Evolutionary conservation across 768 basidiomycete genomes (phyloP).

Genomic region (Lactarius trivialis): DNA sequence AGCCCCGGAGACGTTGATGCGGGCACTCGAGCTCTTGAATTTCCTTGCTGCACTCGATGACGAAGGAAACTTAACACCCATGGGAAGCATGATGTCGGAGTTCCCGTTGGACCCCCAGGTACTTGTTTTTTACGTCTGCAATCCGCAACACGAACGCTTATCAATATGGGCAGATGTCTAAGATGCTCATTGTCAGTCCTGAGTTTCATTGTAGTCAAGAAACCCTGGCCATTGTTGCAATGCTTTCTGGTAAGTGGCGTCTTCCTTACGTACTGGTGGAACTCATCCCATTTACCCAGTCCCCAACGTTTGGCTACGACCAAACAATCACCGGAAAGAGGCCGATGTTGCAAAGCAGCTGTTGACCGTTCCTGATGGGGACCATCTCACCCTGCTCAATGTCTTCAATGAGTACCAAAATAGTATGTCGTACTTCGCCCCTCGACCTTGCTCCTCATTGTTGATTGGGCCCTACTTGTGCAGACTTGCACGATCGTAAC

Average conservation of each 20-base stretch:
- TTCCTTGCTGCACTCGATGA: conserved; percentile 90
- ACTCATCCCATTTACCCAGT: conserved; percentile 38
- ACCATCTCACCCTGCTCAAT: conserved; percentile 91
- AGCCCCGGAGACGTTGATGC: conserved; percentile 94
- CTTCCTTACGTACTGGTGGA: background rate
- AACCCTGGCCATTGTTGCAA: conserved; percentile 89
- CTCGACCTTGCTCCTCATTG: background rate
- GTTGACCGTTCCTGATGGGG: conserved; percentile 90
- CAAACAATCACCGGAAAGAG: conserved; percentile 79
- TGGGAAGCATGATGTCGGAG: conserved; percentile 93
- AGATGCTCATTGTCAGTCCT: conserved; percentile 89
- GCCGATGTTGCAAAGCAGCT: conserved; percentile 89
- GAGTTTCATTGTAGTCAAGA: conserved; percentile 97
- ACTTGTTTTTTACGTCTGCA: background rate
- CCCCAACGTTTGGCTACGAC: conserved; percentile 92
- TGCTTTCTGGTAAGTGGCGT: conserved; percentile 73
- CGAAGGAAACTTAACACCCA: conserved; percentile 80
- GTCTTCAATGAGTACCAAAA: conserved; percentile 89
- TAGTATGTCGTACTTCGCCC: conserved; percentile 42
- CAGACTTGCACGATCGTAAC: conserved; percentile 51
- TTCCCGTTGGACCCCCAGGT: conserved; percentile 99
- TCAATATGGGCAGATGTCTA: conserved; percentile 54
- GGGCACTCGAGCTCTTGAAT: conserved; percentile 89
- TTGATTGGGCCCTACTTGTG: background rate
- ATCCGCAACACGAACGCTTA: background rate